phyloP scores from a whole-genome alignment of 495 filamentous ascomycete species.

The Sordaria brevicollis region DNA sequence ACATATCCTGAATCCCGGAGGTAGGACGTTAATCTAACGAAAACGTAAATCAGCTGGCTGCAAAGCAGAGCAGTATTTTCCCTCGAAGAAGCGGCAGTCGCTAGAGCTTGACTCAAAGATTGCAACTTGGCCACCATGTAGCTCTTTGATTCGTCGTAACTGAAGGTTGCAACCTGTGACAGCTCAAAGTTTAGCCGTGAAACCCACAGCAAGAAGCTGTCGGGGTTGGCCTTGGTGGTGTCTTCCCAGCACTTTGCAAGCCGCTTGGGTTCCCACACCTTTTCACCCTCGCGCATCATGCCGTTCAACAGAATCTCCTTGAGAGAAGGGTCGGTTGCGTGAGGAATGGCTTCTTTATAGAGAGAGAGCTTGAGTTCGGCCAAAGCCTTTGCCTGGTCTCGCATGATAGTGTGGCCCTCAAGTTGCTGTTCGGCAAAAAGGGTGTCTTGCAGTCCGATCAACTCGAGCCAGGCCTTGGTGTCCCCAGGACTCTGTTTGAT shows the following conservation, averaged over 20 bases:
- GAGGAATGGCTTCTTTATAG: slow-evolving; percentile 66
- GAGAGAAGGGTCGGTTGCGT: slow-evolving; percentile 29
- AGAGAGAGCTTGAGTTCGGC: slow-evolving; percentile 72
- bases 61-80: slow-evolving; percentile 7
- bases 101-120: slow-evolving; percentile 29
- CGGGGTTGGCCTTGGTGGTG: slow-evolving; percentile 45
- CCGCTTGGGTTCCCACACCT: slow-evolving; percentile 59
- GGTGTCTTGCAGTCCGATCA: slow-evolving; percentile 65
- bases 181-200: slow-evolving; percentile 69
- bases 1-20: slow-evolving; percentile 68
- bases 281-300: slow-evolving; percentile 59
- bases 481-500: slow-evolving; percentile 56
- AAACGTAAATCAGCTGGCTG: slow-evolving; percentile 55
- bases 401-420: background rate
- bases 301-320: slow-evolving; percentile 51
- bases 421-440: slow-evolving; percentile 37
- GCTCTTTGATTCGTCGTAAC: slow-evolving; percentile 50
- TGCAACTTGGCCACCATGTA: slow-evolving; percentile 48
- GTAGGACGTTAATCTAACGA: slow-evolving; percentile 63
- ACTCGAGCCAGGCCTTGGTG: slow-evolving; percentile 59
- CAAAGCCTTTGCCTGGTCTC: slow-evolving; percentile 39
- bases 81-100: slow-evolving; percentile 16
- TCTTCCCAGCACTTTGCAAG: slow-evolving; percentile 55
- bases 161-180: slow-evolving; percentile 55
- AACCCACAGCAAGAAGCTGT: slow-evolving; percentile 57